These are phyloP conservation scores for Priceomyces carsonii DNA, from an alignment of 805 yeast genomes.

Conservation along the genomic window DNA sequence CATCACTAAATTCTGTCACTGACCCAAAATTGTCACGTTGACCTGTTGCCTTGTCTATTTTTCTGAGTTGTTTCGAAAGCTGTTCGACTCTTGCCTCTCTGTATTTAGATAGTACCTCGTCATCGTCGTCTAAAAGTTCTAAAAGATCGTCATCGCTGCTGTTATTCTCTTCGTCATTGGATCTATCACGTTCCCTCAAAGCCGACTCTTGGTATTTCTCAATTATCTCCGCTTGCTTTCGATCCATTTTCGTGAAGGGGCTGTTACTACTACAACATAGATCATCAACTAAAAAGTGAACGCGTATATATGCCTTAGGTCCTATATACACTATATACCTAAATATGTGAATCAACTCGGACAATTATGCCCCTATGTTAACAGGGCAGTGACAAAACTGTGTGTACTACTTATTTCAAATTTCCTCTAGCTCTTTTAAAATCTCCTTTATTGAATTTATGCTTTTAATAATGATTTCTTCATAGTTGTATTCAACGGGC, in stretches of 20 bases:
- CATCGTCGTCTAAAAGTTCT: slow-evolving; percentile 50
- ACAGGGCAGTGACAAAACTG: too few relatives aligned
- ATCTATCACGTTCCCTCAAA: slow-evolving; percentile 29
- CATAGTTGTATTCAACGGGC: slow-evolving; percentile 9
- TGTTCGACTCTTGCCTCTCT: slow-evolving; percentile 67
- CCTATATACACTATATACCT: too few relatives aligned
- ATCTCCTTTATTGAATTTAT: slow-evolving; percentile 17
- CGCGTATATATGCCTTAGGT: too few relatives aligned
- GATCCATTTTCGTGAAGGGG: slow-evolving; percentile 30
- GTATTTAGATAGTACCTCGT: slow-evolving; percentile 44
- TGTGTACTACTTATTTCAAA: too few relatives aligned
- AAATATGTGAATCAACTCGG: too few relatives aligned
- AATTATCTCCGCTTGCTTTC: slow-evolving; percentile 30
- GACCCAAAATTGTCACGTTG: slow-evolving; percentile 44
- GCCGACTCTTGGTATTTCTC: slow-evolving; percentile 48
- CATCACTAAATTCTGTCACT: slow-evolving; percentile 45
- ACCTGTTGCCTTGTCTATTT: slow-evolving; percentile 29
- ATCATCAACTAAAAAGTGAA: too few relatives aligned
- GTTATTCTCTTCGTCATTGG: slow-evolving; percentile 30
- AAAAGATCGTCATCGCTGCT: slow-evolving; percentile 48
- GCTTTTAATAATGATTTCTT: slow-evolving; percentile 18
- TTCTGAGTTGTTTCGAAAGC: slow-evolving; percentile 45
- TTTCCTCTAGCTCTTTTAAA: slow-evolving; percentile 10
- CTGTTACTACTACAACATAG: too few relatives aligned
- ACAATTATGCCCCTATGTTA: too few relatives aligned